Base-by-base conservation (phyloP, 2,329 filamentous ascomycete genomes). In the Pyrenochaeta sp. region DNA sequence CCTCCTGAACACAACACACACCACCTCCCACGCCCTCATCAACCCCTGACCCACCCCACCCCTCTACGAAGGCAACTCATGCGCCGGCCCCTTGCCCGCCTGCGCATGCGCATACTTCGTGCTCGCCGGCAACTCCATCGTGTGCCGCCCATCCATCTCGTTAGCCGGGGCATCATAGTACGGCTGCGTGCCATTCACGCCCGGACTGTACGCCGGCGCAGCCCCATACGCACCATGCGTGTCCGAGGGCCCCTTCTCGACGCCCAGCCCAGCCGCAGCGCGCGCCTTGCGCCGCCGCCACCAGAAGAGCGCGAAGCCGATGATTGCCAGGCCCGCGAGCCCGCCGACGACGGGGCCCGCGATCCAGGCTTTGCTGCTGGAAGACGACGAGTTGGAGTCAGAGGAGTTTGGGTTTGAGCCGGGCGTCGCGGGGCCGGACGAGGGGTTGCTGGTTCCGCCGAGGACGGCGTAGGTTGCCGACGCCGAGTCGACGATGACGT, bases 271-370 rank as follows among this genome's bases (percentile, higher is more conserved):
- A 7, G 14, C 24, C 4, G 27, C 17, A 2, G 29, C 34, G 2
- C 18, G n/a, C 0, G 38, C 35, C 21, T 48, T 52, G 1, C 54
- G 41, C 1, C 51, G 42, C 3, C 55, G 53, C 53, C 52, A 60
- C 39, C 44, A 57, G 28, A 61, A 49, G 13, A 53, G 10, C 3
- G 47, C 53, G 19, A 44, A 44, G 15, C 32, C 51, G 21, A 63
- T 38, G 23, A 61, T 38, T 1, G 48, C 53, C 7, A 65, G 34
- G 2, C 29, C 51, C 0, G 41, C 48, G 4, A 65, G 29, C 27
- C 49, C 49, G 18, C 63, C 63, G 28, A 65, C 31, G 7, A 63
- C 55, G 5, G 61, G 60, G 19, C 63, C 63, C 1, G 63, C 63
- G 21, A 66, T 61, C 63, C 63, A 66, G 8, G 63, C 61, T 42